Evolutionary conservation across 805 yeast genomes (phyloP), one percentile per base, ranked within the genome.

Genomic region (Ogataea dorogensis): DNA sequence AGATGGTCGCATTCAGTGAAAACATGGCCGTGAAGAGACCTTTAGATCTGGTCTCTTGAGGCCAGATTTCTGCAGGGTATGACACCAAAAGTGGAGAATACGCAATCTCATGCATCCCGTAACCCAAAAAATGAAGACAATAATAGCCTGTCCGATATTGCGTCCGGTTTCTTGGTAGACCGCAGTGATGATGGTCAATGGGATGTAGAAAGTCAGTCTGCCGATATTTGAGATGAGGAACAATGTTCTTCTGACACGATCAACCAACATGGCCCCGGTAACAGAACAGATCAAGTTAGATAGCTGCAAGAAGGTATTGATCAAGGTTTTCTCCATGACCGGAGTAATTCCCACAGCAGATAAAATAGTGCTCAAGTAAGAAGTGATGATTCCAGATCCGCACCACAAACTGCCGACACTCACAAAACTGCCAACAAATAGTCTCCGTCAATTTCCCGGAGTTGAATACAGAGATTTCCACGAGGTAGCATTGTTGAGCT

Each of bases 41-140:
- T 43, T 74, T 64, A 9, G 82, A 71, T 59, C 84, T 71, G 27
- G 79, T 67, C 38, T 70, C 66, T 46, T 74, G 62, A 24, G 76
- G 77, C 56, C 74, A 79, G 9, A 76, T 68, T 53, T 78, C 70
- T 25, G 65, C 50, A 2, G 48, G 38, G 47, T 71, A 73, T 25
- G 70, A 49, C 47, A 56, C 60, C 31, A 75, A 69, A 38, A 70
- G 57, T 33, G 75, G 76, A 38, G 68, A 68, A 35, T 59, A 49
- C 21, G 71, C 74, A 20, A 65, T 51, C 50, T 67, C 61, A 53
- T 70, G 69, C 23, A 59, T 52, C 33, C 59, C 53, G 53, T 63
- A 63, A 63, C 58, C 37, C 5, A 50, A 22, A 50, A 48, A 17
- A 46, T 39, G n/a, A 44, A 41, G 6, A 35, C 48, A 17, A 47